Evolutionary conservation across 805 yeast genomes (phyloP).

Genomic region (Sugiyamaella smithiae): DNA sequence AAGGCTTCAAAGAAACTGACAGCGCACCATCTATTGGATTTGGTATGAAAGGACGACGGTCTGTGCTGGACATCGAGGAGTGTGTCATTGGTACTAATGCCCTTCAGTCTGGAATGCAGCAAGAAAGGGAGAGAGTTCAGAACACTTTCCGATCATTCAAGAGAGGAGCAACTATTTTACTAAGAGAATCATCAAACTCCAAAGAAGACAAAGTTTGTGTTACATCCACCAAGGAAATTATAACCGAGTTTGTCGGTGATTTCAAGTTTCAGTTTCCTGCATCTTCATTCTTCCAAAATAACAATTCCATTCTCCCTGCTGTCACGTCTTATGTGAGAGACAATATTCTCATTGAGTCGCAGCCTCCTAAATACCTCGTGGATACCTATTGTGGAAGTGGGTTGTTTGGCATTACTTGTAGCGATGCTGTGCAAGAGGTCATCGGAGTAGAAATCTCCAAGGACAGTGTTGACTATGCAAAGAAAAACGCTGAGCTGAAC

Average conservation of each 20-base stretch:
- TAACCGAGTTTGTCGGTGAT: constrained; percentile 65
- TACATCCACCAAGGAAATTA: constrained; percentile 73
- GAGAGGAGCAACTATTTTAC: constrained; percentile 81
- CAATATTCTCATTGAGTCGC: constrained; percentile 51
- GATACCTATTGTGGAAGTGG: constrained; percentile 98
- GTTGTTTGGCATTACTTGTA: constrained; percentile 82
- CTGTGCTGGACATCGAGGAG: constrained; percentile 87
- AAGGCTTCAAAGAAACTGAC: constrained; percentile 23
- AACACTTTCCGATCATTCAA: constrained; percentile 49
- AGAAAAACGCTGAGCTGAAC: constrained; percentile 72
- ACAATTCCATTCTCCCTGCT: constrained; percentile 81
- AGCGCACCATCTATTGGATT: constrained; percentile 73
- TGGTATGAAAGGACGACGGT: constrained; percentile 69
- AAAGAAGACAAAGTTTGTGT: constrained; percentile 47
- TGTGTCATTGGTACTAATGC: constrained; percentile 85
- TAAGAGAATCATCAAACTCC: constrained; percentile 56
- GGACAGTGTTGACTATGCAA: constrained; percentile 86
- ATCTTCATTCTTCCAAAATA: constrained; percentile 92
- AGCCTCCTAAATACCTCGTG: constrained; percentile 62
- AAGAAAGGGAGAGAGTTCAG: constrained; percentile 60
- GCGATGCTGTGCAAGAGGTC: constrained; percentile 74
- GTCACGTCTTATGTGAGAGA: constrained; percentile 79
- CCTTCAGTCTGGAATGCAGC: constrained; percentile 67
- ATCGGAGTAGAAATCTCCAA: constrained; percentile 94
- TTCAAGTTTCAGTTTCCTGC: constrained; percentile 84